Base-by-base conservation (phyloP, 768 basidiomycete species). In the Sarcomyxa edulis region DNA sequence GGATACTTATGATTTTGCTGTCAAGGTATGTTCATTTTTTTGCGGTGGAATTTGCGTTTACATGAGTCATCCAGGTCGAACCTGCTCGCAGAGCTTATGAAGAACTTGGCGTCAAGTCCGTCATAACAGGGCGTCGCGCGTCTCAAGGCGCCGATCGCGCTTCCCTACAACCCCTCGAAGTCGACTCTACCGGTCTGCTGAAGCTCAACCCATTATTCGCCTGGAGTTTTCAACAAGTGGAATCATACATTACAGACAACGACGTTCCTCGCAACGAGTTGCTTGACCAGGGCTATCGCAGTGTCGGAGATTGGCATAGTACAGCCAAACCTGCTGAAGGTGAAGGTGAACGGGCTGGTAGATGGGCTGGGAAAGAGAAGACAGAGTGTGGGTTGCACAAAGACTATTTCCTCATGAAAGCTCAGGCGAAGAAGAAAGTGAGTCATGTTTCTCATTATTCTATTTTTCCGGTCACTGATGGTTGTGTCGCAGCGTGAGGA, bases 271-370 rank as follows among this genome's bases (percentile, higher is more conserved):
- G 79, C 44, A 98, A 99, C 66, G 78, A 74, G 44, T 71, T 99
- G 4, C 74, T 99, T 27, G 79, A 78, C 43, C 79, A 91, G 55
- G 96, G 96, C 3, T 99, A 98, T 68, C 84, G 82, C 50, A 92
- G 89, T 54, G 80, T 99, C 46, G 96, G 96, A 3, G 96, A 99
- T 61, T 95, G 94, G 88, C 96, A 99, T 63, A 94, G 90, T 45
- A 99, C 96, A 0, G 60, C 58, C n/a, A 76, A 76, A 59, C 70
- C 71, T 10, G 71, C 60, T 49, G 81, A 80, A 44, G 81, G 76
- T 0, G 75, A 84, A 28, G 89, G 89, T 43, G 96, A 99, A 62
- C 76, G 96, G 18, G 81, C 84, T 2, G 95, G 95, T 1, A 66
- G 96, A 38, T 99, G 96, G 96, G 81, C 84, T 2, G 90, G 87